phyloP scores from a whole-genome alignment of 2,329 filamentous ascomycete genomes.

The Alternaria brassicae region DNA sequence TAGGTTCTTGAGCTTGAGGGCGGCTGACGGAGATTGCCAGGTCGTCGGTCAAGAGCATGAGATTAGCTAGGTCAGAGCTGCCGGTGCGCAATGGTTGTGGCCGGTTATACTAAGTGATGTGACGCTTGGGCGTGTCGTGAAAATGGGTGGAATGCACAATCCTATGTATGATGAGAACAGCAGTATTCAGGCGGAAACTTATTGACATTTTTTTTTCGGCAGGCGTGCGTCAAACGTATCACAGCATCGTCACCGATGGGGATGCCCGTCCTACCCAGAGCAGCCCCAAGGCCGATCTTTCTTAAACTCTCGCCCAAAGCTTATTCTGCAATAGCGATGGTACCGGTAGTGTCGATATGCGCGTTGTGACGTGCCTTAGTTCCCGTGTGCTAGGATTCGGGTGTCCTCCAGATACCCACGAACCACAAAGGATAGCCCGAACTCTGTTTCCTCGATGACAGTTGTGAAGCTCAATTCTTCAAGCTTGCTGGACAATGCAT shows the following conservation, averaged over 20 bases:
- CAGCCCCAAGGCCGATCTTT: neutral
- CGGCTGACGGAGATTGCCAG: neutral
- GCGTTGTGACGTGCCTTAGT: neutral
- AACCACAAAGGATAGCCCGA: neutral
- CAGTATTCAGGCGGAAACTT: neutral
- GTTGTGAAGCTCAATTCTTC: neutral
- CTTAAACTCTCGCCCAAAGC: neutral
- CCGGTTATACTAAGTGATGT: neutral
- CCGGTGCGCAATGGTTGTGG: neutral
- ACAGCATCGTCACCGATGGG: neutral
- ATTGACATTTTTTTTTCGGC: neutral
- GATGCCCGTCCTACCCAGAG: neutral
- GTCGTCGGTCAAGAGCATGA: neutral
- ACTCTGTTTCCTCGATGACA: neutral
- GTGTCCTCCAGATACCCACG: neutral
- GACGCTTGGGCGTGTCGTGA: neutral
- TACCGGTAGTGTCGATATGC: neutral
- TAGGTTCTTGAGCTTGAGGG: neutral
- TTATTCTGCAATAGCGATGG: neutral
- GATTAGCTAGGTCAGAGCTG: neutral
- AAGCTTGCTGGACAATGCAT: neutral
- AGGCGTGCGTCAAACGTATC: neutral
- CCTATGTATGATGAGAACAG: too few species aligned
- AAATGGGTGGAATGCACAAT: neutral
- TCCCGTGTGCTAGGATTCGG: neutral